Conservation (phyloP, 805 yeast genomes). For the Blastobotrys peoriensis region DNA sequence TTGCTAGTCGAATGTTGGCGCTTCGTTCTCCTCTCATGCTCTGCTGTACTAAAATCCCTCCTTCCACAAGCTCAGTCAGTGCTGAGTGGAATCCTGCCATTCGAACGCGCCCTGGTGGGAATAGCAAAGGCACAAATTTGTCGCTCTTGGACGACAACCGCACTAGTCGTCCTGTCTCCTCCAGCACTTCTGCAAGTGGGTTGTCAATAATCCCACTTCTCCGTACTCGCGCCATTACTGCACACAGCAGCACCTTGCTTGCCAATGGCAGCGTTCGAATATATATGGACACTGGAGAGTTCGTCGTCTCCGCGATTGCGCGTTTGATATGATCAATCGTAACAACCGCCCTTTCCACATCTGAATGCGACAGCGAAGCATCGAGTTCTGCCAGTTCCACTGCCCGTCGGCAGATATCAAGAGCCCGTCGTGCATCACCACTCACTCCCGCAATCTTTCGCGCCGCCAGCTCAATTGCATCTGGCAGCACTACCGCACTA, state of each 20-base stretch:
- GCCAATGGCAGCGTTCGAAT: constrained; percentile 57
- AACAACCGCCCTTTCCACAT: constrained; percentile 41
- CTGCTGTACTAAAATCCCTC: constrained; percentile 70
- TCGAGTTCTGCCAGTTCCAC: constrained; percentile 70
- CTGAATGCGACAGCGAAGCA: constrained; percentile 18
- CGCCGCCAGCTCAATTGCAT: constrained; percentile 87
- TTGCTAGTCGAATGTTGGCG: constrained; percentile 55
- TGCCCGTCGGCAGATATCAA: constrained; percentile 82
- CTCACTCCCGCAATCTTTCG: constrained; percentile 93
- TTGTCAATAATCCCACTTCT: constrained; percentile 69
- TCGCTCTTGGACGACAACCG: constrained; percentile 24
- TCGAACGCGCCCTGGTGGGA: constrained; percentile 36
- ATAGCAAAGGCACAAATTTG: not conserved
- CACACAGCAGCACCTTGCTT: constrained; percentile 66
- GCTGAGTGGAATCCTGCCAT: constrained; percentile 55
- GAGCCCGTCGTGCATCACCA: constrained; percentile 94
- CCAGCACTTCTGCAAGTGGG: constrained; percentile 67
- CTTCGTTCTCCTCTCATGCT: constrained; percentile 62
- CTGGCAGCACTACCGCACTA: constrained; percentile 39
- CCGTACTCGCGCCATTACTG: constrained; percentile 55
- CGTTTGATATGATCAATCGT: constrained; percentile 67
- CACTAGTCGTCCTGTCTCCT: constrained; percentile 58
- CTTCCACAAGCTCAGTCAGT: constrained; percentile 65
- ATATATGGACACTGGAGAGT: constrained; percentile 61
- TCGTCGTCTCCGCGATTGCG: constrained; percentile 74